Percentiles rank a stretch among this genome's conserved stretches.
phyloP scores from a whole-genome alignment of 495 filamentous ascomycete species.

The Neurospora sp. region DNA sequence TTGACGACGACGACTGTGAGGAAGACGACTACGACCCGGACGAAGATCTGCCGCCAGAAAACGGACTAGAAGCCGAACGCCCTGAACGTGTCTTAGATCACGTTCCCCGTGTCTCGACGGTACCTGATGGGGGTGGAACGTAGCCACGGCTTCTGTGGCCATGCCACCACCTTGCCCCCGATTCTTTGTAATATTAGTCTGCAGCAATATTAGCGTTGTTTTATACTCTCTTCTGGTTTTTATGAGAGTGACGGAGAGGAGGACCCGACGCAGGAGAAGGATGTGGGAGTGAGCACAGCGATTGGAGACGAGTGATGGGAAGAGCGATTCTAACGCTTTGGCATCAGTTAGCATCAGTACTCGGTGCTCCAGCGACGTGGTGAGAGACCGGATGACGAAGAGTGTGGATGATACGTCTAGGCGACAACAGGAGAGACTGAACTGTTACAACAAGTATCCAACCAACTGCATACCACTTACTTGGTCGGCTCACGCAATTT shows the following conservation, averaged over 20 bases:
- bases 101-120: not conserved
- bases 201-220: not conserved
- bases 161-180: not conserved
- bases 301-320: not conserved
- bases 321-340: not conserved
- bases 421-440: not conserved
- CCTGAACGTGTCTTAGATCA: conserved; percentile 8
- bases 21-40: conserved; percentile 26
- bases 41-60: conserved; percentile 19
- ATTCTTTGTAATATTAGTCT: not conserved
- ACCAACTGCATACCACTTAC: not conserved
- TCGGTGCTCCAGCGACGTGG: not conserved
- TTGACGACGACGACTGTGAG: conserved; percentile 29
- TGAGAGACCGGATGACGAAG: not conserved
- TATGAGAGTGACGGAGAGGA: not conserved
- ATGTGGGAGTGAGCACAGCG: not conserved
- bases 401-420: not conserved
- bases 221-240: not conserved
- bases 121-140: conserved; percentile 11
- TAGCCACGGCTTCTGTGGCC: not conserved
- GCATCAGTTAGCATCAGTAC: not conserved
- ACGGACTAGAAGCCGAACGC: conserved; percentile 14
- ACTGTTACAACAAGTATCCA: not conserved
- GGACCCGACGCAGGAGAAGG: not conserved
- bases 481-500: not conserved